Base-by-base conservation (phyloP, 2,329 filamentous ascomycete species). In the Fusarium torreyae region DNA sequence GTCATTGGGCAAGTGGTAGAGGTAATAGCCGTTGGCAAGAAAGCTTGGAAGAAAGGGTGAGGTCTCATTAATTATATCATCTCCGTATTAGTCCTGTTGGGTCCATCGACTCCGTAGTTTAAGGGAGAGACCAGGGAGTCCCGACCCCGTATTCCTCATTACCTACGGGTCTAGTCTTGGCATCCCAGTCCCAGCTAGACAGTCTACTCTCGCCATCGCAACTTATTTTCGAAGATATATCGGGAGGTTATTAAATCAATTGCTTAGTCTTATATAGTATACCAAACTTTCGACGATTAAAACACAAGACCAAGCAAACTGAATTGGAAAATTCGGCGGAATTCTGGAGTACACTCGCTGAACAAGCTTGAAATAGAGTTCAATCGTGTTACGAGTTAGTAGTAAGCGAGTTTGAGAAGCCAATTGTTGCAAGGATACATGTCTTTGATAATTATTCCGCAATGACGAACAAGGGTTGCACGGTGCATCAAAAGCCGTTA, bases 341-440 rank as follows among this genome's bases (percentile, higher is more conserved):
- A 11, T 44, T 34, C 14, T 40, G 38, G 18, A 48, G 17, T 13
- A 40, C 9, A 33, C 20, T 13, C n/a, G 33, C 28, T 33, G 22
- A 14, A 18, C 31, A 57, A 20, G 24, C 14, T 22, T 22, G 45
- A 66, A 66, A 66, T 69, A 66, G 42, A 69, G 60, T 68, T 68
- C 31, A 31, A 52, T 45, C 40, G 28, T 66, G 66, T 44, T 52
- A 61, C 65, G 66, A 42, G 38, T 31, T 34, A 22, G 20, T 10
- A 28, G 18, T 26, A 43, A 69, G 66, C 66, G 66, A 66, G 66
- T 69, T 68, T 68, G 46, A 62, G 45, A 68, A 49, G 40, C 26
- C 33, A 18, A 31, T 10, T 24, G 17, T n/a, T 33, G 18, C 62
- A 57, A 40, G 53, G 65, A 46, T 50, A n/a, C 13, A 39, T 42